Evolutionary conservation across 2,329 filamentous ascomycete genomes (phyloP), one percentile per base, ranked within the genome.

Genomic region (Epichloe amarillans): DNA sequence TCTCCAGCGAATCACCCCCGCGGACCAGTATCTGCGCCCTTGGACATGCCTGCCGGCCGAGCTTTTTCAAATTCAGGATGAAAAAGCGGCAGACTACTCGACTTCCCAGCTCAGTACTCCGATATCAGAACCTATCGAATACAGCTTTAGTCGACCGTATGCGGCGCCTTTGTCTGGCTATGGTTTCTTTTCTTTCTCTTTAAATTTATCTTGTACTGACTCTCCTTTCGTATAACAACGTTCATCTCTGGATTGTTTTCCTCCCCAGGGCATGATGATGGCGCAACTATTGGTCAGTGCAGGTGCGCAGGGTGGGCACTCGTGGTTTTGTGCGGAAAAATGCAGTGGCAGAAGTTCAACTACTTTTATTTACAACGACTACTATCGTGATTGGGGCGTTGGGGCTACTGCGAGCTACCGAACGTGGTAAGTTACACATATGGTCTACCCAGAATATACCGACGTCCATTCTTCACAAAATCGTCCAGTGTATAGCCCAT

Each of bases 81-180:
- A 62, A 12, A 63, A 66, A 33, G 64, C 63, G 7, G 30, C n/a
- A 19, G 74, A 78, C 50, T 78, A 77, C 60, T 70, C 70, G 12
- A 72, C 76, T 58, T 69, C 75, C 3, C 76, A 79, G 58, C 68
- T 79, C 66, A 76, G 72, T 57, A 74, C 76, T 2, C 75, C 75
- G 1, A 76, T 78, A 51, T 70, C 71, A 3, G 71, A 75, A 3
- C 66, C 76, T 0, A 71, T 70, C 49, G 76, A 80, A 50, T 80
- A 78, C 56, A 67, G 79, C 51, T 79, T 79, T 55, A 67, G 69
- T 2, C 71, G 73, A 52, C 69, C 72, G 5, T 68, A 75, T 52
- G 70, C 19, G 8, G 19, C 46, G 36, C 19, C 49, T 14, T 23
- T n/a, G 10, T 30, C 30, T 30, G 30, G 30, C 30, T 30, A 1